Evolutionary conservation across 495 filamentous ascomycete species (phyloP).

Genomic region (Hypoxylon lienhwacheense): DNA sequence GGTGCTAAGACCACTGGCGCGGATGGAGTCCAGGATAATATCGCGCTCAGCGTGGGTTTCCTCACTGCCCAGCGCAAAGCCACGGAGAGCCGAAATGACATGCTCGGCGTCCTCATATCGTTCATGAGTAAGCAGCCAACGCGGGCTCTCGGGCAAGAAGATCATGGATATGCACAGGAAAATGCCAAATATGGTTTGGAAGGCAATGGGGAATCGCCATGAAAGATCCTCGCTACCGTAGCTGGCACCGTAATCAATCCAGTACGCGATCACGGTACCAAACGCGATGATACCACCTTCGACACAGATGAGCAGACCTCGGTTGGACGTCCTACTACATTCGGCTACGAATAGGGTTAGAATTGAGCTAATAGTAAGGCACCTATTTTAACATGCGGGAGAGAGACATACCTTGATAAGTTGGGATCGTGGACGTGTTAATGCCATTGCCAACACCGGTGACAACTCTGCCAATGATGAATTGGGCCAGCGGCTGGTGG

Average conservation of each 20-base stretch:
- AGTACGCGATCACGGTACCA: slow-evolving; percentile 71
- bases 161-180: slow-evolving; percentile 64
- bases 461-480: slow-evolving; percentile 68
- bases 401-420: slow-evolving; percentile 70
- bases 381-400: slow-evolving; percentile 51
- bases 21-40: slow-evolving; percentile 61
- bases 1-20: slow-evolving; percentile 43
- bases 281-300: slow-evolving; percentile 75
- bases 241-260: slow-evolving; percentile 71
- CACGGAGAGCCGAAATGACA: slow-evolving; percentile 64
- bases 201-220: slow-evolving; percentile 75
- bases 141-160: slow-evolving; percentile 68
- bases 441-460: slow-evolving; percentile 74
- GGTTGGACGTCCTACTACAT: slow-evolving; percentile 66
- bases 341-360: slow-evolving; percentile 20
- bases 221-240: slow-evolving; percentile 62
- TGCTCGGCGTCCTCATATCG: slow-evolving; percentile 63
- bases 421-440: slow-evolving; percentile 72
- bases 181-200: slow-evolving; percentile 69
- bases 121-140: slow-evolving; percentile 69
- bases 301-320: slow-evolving; percentile 75
- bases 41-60: slow-evolving; percentile 58
- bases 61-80: slow-evolving; percentile 55
- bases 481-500: slow-evolving; percentile 55
- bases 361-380: neutral